These are phyloP conservation scores for Sistotremastrum suecicum DNA, from an alignment of 768 basidiomycete genomes.

Conservation along the genomic window DNA sequence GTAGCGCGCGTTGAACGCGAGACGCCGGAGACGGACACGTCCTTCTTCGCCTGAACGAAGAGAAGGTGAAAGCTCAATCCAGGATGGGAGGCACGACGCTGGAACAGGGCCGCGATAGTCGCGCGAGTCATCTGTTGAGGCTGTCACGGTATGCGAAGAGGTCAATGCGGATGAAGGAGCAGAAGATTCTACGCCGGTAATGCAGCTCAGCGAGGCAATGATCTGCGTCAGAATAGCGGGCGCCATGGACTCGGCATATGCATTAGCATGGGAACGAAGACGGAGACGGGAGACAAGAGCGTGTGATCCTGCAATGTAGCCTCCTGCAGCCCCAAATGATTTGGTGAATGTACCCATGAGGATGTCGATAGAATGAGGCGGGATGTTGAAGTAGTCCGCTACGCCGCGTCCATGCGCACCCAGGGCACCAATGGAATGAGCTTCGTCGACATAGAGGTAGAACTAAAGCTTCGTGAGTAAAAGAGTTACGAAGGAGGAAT, in stretches of 20 bases:
- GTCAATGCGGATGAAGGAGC: constrained; percentile 18
- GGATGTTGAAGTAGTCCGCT: constrained; percentile 81
- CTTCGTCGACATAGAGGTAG: constrained; percentile 92
- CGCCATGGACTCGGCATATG: constrained; percentile 83
- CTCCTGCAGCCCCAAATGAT: constrained; percentile 87
- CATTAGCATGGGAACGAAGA: constrained; percentile 61
- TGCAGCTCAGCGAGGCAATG: constrained; percentile 85
- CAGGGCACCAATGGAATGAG: constrained; percentile 92
- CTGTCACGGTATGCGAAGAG: constrained; percentile 19
- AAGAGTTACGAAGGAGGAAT: neutral
- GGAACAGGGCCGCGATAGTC: constrained; percentile 60
- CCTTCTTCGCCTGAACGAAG: constrained; percentile 82
- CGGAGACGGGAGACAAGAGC: constrained; percentile 71
- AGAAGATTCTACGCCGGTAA: constrained; percentile 68
- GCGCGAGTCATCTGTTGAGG: constrained; percentile 20
- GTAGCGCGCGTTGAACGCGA: constrained; percentile 94
- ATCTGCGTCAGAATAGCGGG: constrained; percentile 88
- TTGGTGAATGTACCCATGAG: constrained; percentile 99
- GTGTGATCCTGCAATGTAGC: constrained; percentile 84
- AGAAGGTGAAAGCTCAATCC: constrained; percentile 60
- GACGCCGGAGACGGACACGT: constrained; percentile 59
- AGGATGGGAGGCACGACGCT: constrained; percentile 48
- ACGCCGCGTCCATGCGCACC: constrained; percentile 93
- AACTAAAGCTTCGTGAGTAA: constrained; percentile 39
- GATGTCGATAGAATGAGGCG: constrained; percentile 73